phyloP scores from a whole-genome alignment of 2,329 filamentous ascomycete genomes.

The Trichophyton benhamiae region DNA sequence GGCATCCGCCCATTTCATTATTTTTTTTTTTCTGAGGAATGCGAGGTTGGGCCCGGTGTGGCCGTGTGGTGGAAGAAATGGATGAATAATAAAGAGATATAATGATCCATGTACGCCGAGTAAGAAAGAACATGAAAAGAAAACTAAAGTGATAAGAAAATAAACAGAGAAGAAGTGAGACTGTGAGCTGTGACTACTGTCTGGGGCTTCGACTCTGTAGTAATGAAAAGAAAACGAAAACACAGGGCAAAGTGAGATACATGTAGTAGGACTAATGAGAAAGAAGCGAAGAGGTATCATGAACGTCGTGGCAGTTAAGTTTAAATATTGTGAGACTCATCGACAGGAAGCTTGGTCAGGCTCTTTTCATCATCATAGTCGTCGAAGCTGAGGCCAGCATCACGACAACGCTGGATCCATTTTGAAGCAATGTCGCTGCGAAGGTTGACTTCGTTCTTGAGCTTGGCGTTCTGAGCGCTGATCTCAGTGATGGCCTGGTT shows the following conservation, averaged over 20 bases:
- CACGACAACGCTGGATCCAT: slow-evolving; percentile 37
- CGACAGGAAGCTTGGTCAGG: slow-evolving; percentile 20
- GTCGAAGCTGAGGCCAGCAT: slow-evolving; percentile 38
- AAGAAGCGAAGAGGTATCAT: background rate
- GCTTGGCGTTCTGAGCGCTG: slow-evolving; percentile 84
- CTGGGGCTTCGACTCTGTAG: background rate
- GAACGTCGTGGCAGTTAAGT: background rate
- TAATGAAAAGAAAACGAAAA: background rate
- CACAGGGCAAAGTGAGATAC: background rate
- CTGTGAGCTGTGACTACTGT: background rate
- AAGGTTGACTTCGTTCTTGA: slow-evolving; percentile 79
- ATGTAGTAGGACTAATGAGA: background rate
- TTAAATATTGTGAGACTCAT: slow-evolving; percentile 8
- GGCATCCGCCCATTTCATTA: slow-evolving; percentile 1
- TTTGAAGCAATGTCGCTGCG: slow-evolving; percentile 58
- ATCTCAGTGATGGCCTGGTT: slow-evolving; percentile 59
- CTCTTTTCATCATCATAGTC: slow-evolving; percentile 36
- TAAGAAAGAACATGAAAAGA: background rate
- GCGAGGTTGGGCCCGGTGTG: background rate
- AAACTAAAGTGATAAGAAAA: background rate
- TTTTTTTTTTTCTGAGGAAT: background rate
- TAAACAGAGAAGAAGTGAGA: background rate
- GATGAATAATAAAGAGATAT: background rate
- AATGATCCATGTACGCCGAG: background rate
- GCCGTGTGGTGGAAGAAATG: background rate